Evolutionary conservation across 2,329 filamentous ascomycete genomes (phyloP).

Genomic region (Aspergillus hiratsukae): DNA sequence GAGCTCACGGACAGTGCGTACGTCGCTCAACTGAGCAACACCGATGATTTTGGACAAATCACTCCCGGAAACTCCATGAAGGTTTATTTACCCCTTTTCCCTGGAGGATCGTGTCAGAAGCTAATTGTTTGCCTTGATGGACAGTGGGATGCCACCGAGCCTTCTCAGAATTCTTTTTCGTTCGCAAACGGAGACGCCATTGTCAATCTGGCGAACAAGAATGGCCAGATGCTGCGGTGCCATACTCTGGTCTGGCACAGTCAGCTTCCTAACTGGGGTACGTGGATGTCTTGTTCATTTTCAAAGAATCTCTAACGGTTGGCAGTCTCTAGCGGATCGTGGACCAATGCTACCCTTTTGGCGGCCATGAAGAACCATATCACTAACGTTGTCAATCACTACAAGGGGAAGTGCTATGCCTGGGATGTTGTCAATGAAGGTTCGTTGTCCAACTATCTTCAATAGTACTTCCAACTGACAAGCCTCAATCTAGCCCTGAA

Average conservation of each 20-base stretch:
- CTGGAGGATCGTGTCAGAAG: neutral
- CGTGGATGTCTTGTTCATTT: constrained; percentile 15
- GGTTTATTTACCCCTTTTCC: constrained; percentile 16
- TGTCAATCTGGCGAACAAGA: constrained; percentile 35
- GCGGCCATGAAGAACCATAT: constrained; percentile 49
- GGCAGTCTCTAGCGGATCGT: constrained; percentile 45
- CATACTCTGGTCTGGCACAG: constrained; percentile 55
- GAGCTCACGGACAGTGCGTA: constrained; percentile 54
- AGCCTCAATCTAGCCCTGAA: constrained; percentile 30
- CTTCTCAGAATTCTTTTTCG: constrained; percentile 52
- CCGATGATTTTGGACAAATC: constrained; percentile 60
- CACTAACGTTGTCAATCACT: constrained; percentile 33
- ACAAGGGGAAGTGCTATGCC: constrained; percentile 33
- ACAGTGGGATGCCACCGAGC: constrained; percentile 61
- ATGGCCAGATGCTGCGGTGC: constrained; percentile 53
- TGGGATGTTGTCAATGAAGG: constrained; percentile 41
- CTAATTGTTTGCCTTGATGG: constrained; percentile 1
- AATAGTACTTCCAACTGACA: neutral
- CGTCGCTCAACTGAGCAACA: constrained; percentile 53
- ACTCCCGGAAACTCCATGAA: constrained; percentile 62
- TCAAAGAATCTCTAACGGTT: neutral
- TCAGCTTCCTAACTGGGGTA: constrained; percentile 53
- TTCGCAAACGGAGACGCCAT: constrained; percentile 54
- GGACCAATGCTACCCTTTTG: constrained; percentile 56
- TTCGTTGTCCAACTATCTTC: constrained; percentile 3